These are phyloP conservation scores for Kazachstania sp. DNA, from an alignment of 1,139 yeast species.

Conservation along the genomic window DNA sequence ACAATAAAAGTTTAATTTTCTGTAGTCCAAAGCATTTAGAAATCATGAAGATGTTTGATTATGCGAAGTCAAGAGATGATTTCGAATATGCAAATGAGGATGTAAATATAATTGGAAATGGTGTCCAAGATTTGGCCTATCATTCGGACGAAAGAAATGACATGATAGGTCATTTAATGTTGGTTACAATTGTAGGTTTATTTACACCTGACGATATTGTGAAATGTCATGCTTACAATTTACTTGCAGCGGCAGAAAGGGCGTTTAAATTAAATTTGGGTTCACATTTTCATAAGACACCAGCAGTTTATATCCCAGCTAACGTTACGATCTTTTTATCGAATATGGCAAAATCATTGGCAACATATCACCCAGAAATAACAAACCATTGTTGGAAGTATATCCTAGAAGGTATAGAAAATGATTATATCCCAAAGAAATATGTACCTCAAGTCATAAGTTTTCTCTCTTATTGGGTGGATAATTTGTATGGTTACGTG, in stretches of 20 bases:
- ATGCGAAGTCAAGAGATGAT: conserved; percentile 46
- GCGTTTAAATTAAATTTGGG: conserved; percentile 59
- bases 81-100: conserved; percentile 31
- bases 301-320: conserved; percentile 63
- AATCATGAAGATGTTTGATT: conserved; percentile 59
- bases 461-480: conserved; percentile 72
- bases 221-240: conserved; percentile 52
- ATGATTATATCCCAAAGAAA: conserved; percentile 17
- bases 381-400: conserved; percentile 37
- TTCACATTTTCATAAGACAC: conserved; percentile 46
- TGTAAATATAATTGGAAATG: conserved; percentile 5
- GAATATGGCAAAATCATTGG: conserved; percentile 49
- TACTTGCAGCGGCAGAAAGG: conserved; percentile 54
- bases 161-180: conserved; percentile 47
- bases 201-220: conserved; percentile 51
- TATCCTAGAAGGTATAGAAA: conserved; percentile 22
- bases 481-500: conserved; percentile 53
- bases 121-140: conserved; percentile 5
- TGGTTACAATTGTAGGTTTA: conserved; percentile 60
- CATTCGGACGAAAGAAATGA: conserved; percentile 18
- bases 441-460: conserved; percentile 32
- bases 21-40: conserved; percentile 56
- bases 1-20: conserved; percentile 42
- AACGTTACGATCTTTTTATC: conserved; percentile 60
- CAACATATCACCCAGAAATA: conserved; percentile 49